These are phyloP conservation scores for Agapanthus africanus DNA, from an alignment of 106 monocot genomes.

Conservation along the genomic window DNA sequence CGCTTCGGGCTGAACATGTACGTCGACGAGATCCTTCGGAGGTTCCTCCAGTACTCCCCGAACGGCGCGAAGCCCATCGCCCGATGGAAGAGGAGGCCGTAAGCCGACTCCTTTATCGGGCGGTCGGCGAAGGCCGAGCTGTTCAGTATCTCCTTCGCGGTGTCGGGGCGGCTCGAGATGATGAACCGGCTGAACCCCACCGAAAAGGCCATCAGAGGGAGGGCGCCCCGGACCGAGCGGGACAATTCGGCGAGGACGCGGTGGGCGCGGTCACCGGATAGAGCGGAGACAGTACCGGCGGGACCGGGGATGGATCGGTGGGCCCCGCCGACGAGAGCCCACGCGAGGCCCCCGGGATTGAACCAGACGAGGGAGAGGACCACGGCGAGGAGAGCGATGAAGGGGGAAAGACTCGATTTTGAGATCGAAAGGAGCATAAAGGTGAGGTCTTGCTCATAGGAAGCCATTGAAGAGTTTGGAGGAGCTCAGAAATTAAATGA, in stretches of 20 bases:
- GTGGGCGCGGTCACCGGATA: constrained; percentile 15
- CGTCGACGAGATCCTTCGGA: constrained; percentile 21
- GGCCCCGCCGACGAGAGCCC: neutral
- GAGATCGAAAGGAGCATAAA: neutral
- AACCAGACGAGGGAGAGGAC: neutral
- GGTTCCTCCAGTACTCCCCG: constrained; percentile 33
- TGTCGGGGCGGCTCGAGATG: constrained; percentile 24
- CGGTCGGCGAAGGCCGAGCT: constrained; percentile 27
- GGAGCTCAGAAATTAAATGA: neutral
- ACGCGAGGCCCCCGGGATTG: constrained; percentile 22
- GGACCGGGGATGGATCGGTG: constrained; percentile 16
- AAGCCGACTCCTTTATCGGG: constrained; percentile 36
- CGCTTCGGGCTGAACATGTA: constrained; percentile 21
- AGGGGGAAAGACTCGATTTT: neutral
- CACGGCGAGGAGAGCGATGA: neutral
- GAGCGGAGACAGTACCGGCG: constrained; percentile 5
- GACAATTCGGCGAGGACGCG: constrained; percentile 10
- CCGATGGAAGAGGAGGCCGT: constrained; percentile 34
- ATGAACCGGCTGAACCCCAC: constrained; percentile 30
- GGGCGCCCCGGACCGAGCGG: neutral
- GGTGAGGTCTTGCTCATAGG: neutral
- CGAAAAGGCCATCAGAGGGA: constrained; percentile 25
- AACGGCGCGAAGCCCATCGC: constrained; percentile 41
- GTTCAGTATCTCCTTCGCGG: constrained; percentile 28
- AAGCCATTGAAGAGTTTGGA: neutral